Percentiles rank a stretch among this genome's conserved stretches.
phyloP scores from a whole-genome alignment of 768 basidiomycete species.

The Pisolithus albus region DNA sequence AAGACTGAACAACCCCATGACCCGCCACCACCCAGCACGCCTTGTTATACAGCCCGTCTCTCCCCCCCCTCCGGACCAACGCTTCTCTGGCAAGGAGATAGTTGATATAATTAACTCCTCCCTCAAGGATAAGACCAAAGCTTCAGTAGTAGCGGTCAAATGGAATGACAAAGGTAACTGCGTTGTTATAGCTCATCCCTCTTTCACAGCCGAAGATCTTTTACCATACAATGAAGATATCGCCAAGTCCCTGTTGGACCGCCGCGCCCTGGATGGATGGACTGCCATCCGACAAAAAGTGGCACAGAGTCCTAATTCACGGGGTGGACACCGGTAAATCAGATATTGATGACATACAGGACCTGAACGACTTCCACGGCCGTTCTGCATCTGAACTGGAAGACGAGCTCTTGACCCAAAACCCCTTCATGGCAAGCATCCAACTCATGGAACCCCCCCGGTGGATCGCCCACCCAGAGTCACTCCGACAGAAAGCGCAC shows the following conservation, averaged over 20 bases:
- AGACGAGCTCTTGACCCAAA: background rate
- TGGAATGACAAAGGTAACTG: background rate
- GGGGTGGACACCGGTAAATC: too few relatives aligned
- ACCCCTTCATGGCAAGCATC: background rate
- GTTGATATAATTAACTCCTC: background rate
- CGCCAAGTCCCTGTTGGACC: too few relatives aligned
- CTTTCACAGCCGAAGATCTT: background rate
- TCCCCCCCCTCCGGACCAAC: background rate
- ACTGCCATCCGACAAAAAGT: background rate
- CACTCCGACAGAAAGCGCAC: background rate
- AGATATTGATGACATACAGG: too few relatives aligned
- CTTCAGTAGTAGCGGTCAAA: background rate
- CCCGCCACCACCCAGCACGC: background rate
- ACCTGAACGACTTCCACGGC: background rate
- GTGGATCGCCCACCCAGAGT: background rate
- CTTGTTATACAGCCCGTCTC: background rate
- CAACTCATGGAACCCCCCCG: too few relatives aligned
- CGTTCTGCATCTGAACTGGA: background rate
- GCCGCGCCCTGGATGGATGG: too few relatives aligned
- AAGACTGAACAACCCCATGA: background rate
- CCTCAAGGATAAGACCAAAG: background rate
- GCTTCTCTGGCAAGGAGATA: background rate
- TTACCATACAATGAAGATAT: background rate
- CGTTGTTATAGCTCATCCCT: background rate
- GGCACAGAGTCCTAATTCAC: background rate